These are phyloP conservation scores for Aeschynomene evenia DNA, from an alignment of 306 rosid genomes.

Conservation along the genomic window DNA sequence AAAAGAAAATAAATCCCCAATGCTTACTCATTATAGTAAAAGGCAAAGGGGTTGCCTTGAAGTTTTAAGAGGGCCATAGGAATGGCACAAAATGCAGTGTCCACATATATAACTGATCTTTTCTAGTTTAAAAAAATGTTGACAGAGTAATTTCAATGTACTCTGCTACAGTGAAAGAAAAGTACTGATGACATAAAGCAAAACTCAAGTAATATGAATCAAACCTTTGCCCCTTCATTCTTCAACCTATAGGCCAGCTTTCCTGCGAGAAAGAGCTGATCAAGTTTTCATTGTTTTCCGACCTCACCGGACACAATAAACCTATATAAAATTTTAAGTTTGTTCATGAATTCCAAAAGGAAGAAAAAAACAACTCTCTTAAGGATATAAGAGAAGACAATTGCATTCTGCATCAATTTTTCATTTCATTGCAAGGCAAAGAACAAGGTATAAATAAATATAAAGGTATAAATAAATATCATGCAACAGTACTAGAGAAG, in stretches of 20 bases:
- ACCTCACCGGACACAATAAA: not conserved
- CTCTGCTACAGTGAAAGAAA: not conserved
- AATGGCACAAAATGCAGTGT: not conserved
- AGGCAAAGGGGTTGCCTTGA: not conserved
- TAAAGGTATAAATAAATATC: no score
- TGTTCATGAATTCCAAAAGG: not conserved
- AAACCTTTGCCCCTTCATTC: constrained; percentile 90
- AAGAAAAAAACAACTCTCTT: not conserved
- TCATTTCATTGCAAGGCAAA: not conserved
- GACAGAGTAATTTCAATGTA: not conserved
- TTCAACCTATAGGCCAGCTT: constrained; percentile 91
- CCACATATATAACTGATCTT: not conserved
- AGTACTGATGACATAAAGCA: not conserved
- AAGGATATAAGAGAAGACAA: not conserved
- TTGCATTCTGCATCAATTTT: not conserved
- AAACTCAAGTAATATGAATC: constrained; percentile 27
- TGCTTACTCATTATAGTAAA: not conserved
- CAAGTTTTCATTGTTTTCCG: constrained; percentile 28
- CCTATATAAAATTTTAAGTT: not conserved
- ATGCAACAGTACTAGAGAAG: no score
- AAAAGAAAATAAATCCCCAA: not conserved
- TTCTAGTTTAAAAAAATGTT: not conserved
- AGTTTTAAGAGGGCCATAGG: not conserved
- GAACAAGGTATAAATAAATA: no score
- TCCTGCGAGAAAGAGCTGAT: constrained; percentile 60